Evolutionary conservation across 169 alveolate species (phyloP).

Genomic region (Cryptosporidium muris): DNA sequence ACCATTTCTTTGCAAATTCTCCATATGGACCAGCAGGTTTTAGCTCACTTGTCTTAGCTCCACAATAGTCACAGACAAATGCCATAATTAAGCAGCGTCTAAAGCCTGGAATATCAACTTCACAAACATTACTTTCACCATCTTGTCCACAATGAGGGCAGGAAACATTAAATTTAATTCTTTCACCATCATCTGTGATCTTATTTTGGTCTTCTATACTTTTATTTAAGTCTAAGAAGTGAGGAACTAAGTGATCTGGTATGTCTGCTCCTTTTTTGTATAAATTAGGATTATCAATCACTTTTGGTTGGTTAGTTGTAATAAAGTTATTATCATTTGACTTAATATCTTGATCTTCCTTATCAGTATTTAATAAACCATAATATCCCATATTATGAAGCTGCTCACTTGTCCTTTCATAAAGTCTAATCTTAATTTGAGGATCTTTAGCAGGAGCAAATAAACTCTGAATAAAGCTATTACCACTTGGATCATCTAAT

Average conservation of each 20-base stretch:
- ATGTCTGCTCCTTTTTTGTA: constrained; percentile 69
- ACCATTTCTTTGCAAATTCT: constrained; percentile 88
- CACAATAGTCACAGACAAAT: constrained; percentile 92
- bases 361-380: constrained; percentile 75
- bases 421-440: constrained; percentile 72
- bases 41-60: constrained; percentile 92
- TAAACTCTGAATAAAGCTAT: constrained; percentile 90
- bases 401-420: constrained; percentile 84
- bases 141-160: constrained; percentile 87
- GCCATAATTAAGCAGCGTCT: constrained; percentile 93
- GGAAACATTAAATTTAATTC: constrained; percentile 70
- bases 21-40: constrained; percentile 96
- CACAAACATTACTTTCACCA: constrained; percentile 88
- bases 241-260: constrained; percentile 70
- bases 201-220: constrained; percentile 65
- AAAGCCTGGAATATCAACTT: constrained; percentile 95
- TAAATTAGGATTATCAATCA: constrained; percentile 14
- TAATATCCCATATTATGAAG: constrained; percentile 85
- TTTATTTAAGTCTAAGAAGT: constrained; percentile 51
- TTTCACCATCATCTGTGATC: constrained; percentile 20
- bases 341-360: constrained; percentile 21
- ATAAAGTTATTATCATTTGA: constrained; percentile 29
- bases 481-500: constrained; percentile 97
- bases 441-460: constrained; percentile 75
- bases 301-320: constrained; percentile 55